Conservation (phyloP, 768 basidiomycete species). For the Pleurotus pulmonarius region DNA sequence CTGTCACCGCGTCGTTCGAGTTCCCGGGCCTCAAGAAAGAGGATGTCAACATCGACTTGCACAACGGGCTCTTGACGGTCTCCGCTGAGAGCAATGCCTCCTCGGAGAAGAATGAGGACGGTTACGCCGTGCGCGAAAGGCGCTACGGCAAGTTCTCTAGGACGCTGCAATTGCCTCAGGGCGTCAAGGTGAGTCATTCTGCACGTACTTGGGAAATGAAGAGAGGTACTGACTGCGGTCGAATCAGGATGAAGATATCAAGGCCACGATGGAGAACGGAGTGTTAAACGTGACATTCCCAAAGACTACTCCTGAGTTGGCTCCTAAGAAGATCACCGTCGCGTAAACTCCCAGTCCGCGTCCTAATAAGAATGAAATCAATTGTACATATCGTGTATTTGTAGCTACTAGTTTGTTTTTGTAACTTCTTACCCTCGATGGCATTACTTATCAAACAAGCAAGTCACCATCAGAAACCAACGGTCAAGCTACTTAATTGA, state of each 20-base stretch:
- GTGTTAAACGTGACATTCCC: slow-evolving; percentile 47
- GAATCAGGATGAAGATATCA: slow-evolving; percentile 40
- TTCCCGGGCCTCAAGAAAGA: slow-evolving; percentile 51
- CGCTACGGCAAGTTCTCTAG: slow-evolving; percentile 46
- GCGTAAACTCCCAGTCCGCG: not conserved
- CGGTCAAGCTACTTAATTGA: no score
- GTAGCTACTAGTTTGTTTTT: no score
- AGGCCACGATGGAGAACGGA: slow-evolving; percentile 44
- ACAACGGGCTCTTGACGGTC: slow-evolving; percentile 42
- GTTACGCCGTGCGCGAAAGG: slow-evolving; percentile 42
- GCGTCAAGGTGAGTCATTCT: slow-evolving; percentile 34
- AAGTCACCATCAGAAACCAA: no score
- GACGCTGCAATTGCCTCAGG: slow-evolving; percentile 42
- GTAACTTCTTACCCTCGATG: no score
- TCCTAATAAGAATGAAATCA: no score
- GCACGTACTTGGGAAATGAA: not conserved
- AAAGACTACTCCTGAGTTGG: slow-evolving; percentile 35
- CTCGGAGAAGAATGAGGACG: slow-evolving; percentile 26
- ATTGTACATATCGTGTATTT: no score
- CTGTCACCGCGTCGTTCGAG: slow-evolving; percentile 51
- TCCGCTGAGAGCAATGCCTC: slow-evolving; percentile 37
- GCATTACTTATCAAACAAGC: no score
- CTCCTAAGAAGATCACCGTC: slow-evolving; percentile 39
- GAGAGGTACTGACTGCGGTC: not conserved
- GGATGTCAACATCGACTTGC: slow-evolving; percentile 42